Evolutionary conservation across 2,329 filamentous ascomycete genomes (phyloP), one percentile per base, ranked within the genome.

Genomic region (Calonectria ilicicola): DNA sequence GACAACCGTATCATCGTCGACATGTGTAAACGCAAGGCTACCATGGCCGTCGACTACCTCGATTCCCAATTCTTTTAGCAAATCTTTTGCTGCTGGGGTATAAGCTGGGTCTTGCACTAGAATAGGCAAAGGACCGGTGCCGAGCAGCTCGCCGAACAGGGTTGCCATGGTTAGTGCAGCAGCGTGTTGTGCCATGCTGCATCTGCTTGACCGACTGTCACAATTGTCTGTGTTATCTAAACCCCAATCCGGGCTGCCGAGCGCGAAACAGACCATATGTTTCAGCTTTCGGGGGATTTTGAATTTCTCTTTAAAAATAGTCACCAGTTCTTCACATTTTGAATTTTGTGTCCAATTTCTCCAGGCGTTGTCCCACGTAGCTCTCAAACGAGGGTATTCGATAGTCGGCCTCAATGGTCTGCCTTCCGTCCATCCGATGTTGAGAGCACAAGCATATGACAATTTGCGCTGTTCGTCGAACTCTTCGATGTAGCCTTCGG

Each of bases 1-100:
- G 1, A 78, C 76, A 2, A 75, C 10, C 12, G 70, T 69, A 14
- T 62, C 38, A 3, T 76, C 75, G n/a, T 78, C 76, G 3, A 76
- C 56, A 9, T 73, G 51, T 7, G 76, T 44, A 19, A 77, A 78
- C 1, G 63, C 76, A 12, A 68, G 40, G 5, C 66, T 51, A 12
- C 63, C 74, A 32, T 27, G 63, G 6, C 67, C 67, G 15, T 70
- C 67, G 2, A 78, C n/a, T 1, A 77, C 58, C 15, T 60, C 27
- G 26, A 77, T 71, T 7, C 66, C 69, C 23, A 53, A 3, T 9
- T 47, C 60, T 2, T 14, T 21, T 2, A 76, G 51, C 2, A 74
- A 32, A 10, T 19, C 5, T 44, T 67, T 46, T 12, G 60, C 65
- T 6, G 46, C 23, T 6, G 64, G 46, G 2, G 68, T 67, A 19